A percentile compares a stretch with the other conserved stretches of the same genome.
phyloP scores from a whole-genome alignment of 129 eudicot species.

The Solidago caesia region DNA sequence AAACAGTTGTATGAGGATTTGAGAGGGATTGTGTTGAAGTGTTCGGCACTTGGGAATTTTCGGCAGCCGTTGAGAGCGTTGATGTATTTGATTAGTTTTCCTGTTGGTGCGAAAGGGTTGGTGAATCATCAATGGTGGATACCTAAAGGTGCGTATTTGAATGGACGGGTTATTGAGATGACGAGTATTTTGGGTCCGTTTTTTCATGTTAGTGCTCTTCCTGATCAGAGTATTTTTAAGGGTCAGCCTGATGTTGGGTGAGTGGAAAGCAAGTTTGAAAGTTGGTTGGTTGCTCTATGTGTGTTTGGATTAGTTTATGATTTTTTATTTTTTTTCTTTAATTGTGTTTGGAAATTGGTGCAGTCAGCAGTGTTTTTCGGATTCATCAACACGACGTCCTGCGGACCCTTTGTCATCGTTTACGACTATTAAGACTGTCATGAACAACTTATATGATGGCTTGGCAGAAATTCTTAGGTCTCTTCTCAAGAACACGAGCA shows the following conservation, averaged over 20 bases:
- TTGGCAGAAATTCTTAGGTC: slow-evolving; percentile 68
- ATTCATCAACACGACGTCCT: slow-evolving; percentile 79
- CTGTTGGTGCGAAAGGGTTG: slow-evolving; percentile 69
- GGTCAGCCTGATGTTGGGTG: slow-evolving; percentile 97
- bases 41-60: slow-evolving; percentile 91
- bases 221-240: slow-evolving; percentile 78
- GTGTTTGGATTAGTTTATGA: slow-evolving; percentile 3
- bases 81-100: slow-evolving; percentile 63
- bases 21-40: slow-evolving; percentile 78
- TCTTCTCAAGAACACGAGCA: slow-evolving; percentile 71
- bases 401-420: slow-evolving; percentile 91
- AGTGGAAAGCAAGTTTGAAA: slow-evolving; percentile 19
- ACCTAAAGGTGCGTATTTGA: slow-evolving; percentile 66
- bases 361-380: slow-evolving; percentile 94
- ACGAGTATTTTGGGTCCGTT: slow-evolving; percentile 93
- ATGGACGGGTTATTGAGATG: slow-evolving; percentile 89
- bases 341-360: slow-evolving; percentile 16
- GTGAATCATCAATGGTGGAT: slow-evolving; percentile 97
- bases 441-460: slow-evolving; percentile 82
- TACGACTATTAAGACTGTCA: slow-evolving; percentile 78
- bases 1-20: slow-evolving; percentile 88
- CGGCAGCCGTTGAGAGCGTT: slow-evolving; percentile 94
- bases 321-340: neutral
- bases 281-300: neutral
- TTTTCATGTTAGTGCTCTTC: slow-evolving; percentile 94